These are phyloP conservation scores for Thermoascus crustaceus DNA, from an alignment of 2,329 filamentous ascomycete genomes.

Conservation along the genomic window DNA sequence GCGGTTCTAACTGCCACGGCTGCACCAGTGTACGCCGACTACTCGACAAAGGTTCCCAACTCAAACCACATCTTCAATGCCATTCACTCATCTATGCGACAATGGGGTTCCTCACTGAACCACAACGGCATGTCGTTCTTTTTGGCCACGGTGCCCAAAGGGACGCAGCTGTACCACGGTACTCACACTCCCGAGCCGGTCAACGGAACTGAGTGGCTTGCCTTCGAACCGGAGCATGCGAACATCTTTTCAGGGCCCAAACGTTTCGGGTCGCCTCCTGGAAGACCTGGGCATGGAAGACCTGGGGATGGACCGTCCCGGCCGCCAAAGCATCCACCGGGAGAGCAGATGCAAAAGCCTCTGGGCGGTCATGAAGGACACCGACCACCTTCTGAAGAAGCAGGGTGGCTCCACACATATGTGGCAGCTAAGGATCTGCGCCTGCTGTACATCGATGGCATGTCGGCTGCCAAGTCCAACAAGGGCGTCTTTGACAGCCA, in stretches of 20 bases:
- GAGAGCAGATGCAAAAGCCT: neutral
- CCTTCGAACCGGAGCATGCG: constrained; percentile 69
- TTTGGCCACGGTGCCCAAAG: constrained; percentile 55
- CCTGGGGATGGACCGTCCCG: neutral
- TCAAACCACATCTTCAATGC: constrained; percentile 64
- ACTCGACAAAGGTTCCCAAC: constrained; percentile 34
- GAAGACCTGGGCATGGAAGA: neutral
- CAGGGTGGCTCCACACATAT: constrained; percentile 61
- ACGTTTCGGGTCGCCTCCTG: neutral
- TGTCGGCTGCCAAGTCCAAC: constrained; percentile 56
- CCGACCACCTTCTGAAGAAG: constrained; percentile 5
- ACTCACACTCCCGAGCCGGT: constrained; percentile 40
- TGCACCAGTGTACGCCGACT: too few species aligned
- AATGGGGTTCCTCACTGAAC: constrained; percentile 64
- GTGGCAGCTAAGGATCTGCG: constrained; percentile 49
- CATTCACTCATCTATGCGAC: constrained; percentile 61
- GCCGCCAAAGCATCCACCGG: neutral
- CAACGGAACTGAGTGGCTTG: constrained; percentile 58
- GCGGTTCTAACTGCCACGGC: too few species aligned
- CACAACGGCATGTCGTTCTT: constrained; percentile 72
- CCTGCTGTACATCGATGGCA: constrained; percentile 62
- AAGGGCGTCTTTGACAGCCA: constrained; percentile 63
- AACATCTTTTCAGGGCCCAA: constrained; percentile 49
- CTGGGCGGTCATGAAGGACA: neutral
- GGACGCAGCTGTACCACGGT: constrained; percentile 62